Evolutionary conservation across 2,329 filamentous ascomycete species (phyloP).

Genomic region (Diaporthe vexans): DNA sequence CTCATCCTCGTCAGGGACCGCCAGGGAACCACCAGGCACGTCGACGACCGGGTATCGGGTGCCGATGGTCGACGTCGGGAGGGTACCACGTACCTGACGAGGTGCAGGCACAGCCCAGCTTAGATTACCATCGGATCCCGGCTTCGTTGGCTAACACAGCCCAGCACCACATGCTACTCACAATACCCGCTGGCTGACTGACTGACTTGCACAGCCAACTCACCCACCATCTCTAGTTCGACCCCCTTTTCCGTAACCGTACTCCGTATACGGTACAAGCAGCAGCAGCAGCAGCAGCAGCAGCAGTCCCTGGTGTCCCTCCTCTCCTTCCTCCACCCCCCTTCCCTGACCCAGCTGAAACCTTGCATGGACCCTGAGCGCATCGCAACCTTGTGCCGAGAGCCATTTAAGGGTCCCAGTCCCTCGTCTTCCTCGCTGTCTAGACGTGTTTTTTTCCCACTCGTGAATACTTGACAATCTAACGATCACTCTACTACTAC

Average conservation of each 20-base stretch:
- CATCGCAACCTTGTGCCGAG: not conserved
- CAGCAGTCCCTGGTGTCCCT: not conserved
- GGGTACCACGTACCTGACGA: not conserved
- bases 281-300: too few species aligned
- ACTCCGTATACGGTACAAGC: too few species aligned
- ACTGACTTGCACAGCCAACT: conserved; percentile 24
- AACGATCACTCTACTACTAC: not conserved
- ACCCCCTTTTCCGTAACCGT: conserved; percentile 30
- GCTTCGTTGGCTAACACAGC: conserved; percentile 26
- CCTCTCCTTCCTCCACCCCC: not conserved
- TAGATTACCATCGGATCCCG: not conserved
- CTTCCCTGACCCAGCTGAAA: conserved; percentile 33
- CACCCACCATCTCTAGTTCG: conserved; percentile 14
- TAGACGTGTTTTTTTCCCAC: not conserved
- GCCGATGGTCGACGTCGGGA: not conserved
- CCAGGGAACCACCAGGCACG: conserved; percentile 1
- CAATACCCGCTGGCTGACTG: not conserved
- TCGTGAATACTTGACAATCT: conserved; percentile 6
- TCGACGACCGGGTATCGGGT: conserved; percentile 21
- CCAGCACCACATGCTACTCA: not conserved
- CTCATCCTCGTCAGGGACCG: not conserved
- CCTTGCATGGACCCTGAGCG: conserved; percentile 35
- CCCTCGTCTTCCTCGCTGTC: not conserved
- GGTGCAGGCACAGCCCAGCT: conserved; percentile 26
- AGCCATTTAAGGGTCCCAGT: conserved; percentile 30